A percentile compares a stretch with the other conserved stretches of the same genome.
Conservation (phyloP, 225 moss, liverwort and hornwort species). For the Pleurozium schreberi region DNA sequence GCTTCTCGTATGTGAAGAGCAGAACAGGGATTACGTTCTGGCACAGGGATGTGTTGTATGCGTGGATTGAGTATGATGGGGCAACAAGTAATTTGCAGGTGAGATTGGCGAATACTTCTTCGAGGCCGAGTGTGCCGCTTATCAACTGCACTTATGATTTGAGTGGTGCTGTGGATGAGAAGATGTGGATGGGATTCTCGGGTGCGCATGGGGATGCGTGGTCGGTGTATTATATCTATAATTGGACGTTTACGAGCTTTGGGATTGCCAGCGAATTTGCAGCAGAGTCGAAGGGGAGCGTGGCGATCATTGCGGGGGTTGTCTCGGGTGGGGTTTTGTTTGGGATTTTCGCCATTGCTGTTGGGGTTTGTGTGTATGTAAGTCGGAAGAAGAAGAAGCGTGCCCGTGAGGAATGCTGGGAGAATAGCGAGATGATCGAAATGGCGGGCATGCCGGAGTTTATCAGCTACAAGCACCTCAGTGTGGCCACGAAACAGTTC, state of each 20-base stretch:
- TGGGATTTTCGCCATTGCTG: neutral
- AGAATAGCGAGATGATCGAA: neutral
- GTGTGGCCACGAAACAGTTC: conserved; percentile 40
- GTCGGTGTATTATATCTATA: conserved; percentile 19
- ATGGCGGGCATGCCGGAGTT: conserved; percentile 25
- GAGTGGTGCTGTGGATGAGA: conserved; percentile 7
- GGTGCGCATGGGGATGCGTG: conserved; percentile 33
- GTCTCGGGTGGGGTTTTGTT: neutral
- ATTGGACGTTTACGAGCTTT: conserved; percentile 26
- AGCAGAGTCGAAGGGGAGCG: neutral
- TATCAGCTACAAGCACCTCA: conserved; percentile 45
- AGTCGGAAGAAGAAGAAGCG: neutral
- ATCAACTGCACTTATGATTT: conserved; percentile 17
- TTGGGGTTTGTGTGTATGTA: neutral
- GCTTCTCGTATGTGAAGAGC: neutral
- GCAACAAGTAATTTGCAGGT: conserved; percentile 7
- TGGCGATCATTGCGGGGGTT: neutral
- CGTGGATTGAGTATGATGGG: conserved; percentile 69
- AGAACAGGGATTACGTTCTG: conserved; percentile 15
- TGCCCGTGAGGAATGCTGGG: neutral
- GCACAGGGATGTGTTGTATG: conserved; percentile 10
- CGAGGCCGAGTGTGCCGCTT: conserved; percentile 4
- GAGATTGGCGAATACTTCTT: conserved; percentile 4
- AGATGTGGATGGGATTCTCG: conserved; percentile 64
- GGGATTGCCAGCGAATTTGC: neutral